Percentiles rank a stretch among this genome's conserved stretches.
Conservation (phyloP, 78 protist species). For the Goniomonas avonlea region DNA sequence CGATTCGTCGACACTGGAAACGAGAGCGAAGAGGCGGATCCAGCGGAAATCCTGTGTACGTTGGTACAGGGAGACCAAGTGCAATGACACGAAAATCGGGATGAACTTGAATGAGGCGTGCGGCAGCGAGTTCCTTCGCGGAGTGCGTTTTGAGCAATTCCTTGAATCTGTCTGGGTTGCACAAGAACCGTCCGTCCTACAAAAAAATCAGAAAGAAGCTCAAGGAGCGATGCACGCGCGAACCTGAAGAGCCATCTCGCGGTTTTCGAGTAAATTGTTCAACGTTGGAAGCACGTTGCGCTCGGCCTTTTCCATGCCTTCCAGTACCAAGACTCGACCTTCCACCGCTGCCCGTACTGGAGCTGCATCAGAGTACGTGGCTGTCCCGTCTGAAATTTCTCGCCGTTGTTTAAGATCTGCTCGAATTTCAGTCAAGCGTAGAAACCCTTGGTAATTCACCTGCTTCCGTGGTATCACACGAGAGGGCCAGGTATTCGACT, state of each 20-base stretch:
- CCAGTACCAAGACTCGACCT: conserved; percentile 65
- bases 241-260: conserved; percentile 63
- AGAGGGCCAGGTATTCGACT: conserved; percentile 39
- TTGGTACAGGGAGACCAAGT: conserved; percentile 62
- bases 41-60: conserved; percentile 55
- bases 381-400: conserved; percentile 39
- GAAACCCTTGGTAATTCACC: neutral
- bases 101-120: conserved; percentile 35
- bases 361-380: conserved; percentile 26
- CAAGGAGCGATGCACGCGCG: neutral
- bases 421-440: neutral
- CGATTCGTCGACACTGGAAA: conserved; percentile 37
- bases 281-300: conserved; percentile 30
- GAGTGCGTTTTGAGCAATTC: neutral
- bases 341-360: conserved; percentile 64
- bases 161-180: neutral
- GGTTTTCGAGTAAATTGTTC: conserved; percentile 72
- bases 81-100: conserved; percentile 64
- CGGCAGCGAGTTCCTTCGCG: conserved; percentile 26
- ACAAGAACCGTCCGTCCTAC: neutral
- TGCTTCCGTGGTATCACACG: conserved; percentile 61
- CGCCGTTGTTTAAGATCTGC: conserved; percentile 57
- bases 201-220: too few relatives aligned
- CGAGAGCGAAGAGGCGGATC: conserved; percentile 78
- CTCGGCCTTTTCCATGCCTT: conserved; percentile 66